phyloP scores from a whole-genome alignment of 352 stramenopile genomes.

The Globisporangium carolinianum region DNA sequence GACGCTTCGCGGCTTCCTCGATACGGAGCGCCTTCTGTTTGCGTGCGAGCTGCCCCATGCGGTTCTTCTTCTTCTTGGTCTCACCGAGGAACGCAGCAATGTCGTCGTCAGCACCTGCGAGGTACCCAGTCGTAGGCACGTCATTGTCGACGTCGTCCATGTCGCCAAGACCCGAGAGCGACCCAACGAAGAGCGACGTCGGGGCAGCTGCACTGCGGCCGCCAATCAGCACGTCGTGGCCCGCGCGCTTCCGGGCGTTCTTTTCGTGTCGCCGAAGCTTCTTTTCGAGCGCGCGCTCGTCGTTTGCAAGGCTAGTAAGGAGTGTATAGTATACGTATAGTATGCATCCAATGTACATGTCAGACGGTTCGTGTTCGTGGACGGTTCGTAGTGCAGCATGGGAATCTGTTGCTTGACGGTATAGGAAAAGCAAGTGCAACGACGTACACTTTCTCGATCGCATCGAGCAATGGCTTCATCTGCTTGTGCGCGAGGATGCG shows the following conservation, averaged over 20 bases:
- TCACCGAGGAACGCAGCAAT: conserved; percentile 83
- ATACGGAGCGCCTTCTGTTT: conserved; percentile 70
- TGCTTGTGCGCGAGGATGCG: conserved; percentile 67
- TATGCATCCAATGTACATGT: too few relatives aligned
- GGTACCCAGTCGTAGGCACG: conserved; percentile 14
- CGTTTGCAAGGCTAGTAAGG: conserved; percentile 33
- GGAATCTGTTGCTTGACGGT: too few relatives aligned
- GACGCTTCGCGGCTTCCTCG: conserved; percentile 46
- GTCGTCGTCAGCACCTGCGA: conserved; percentile 60
- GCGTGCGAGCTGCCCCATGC: conserved; percentile 66
- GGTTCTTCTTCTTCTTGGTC: conserved; percentile 85
- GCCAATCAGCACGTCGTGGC: conserved; percentile 50
- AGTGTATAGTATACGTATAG: not conserved
- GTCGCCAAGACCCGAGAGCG: conserved; percentile 46
- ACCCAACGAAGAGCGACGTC: conserved; percentile 70
- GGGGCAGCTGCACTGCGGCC: conserved; percentile 46
- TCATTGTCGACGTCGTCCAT: conserved; percentile 15
- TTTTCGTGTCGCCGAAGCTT: conserved; percentile 55
- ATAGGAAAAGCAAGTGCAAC: not conserved
- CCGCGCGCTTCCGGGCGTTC: conserved; percentile 44
- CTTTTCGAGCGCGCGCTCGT: conserved; percentile 52
- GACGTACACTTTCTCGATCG: conserved; percentile 32
- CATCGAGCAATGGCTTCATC: conserved; percentile 52
- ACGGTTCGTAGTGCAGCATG: too few relatives aligned
- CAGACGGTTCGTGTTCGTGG: too few relatives aligned